Evolutionary conservation across 495 filamentous ascomycete species (phyloP), one percentile per base, ranked within the genome.

Genomic region (Penicillium soppii): DNA sequence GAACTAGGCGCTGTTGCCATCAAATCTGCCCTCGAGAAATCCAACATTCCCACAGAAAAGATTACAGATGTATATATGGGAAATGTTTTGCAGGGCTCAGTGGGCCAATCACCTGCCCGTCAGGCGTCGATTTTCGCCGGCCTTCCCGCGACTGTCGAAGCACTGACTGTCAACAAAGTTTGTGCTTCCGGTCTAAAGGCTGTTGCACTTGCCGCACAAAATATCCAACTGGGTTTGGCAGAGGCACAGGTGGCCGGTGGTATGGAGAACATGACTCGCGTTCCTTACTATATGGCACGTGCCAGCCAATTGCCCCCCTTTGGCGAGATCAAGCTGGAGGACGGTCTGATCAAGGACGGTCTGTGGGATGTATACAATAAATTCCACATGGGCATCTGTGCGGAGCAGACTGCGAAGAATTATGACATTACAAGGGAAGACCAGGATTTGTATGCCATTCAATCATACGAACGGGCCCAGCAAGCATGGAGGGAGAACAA

Each of bases 341-440:
- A 98, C 65, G 94, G 94, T 4, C 70, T 98, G 59, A 88, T 97
- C 59, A 95, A 92, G 69, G 94, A 98, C 63, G 94, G 94, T 7
- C 74, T 98, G 32, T 96, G 91, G 82, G 94, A 98, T 71, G 91
- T 96, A 19, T 98, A 97, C 69, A 89, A 95, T 67, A 79, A 95
- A 62, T 86, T 97, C 62, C 92, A 96, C 65, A 98, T 98, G 94
- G 94, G 94, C 7, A 88, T 91, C 50, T 98, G 94, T 62, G 94
- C 92, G n/a, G 94, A 98, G 75, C 86, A 87, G 49, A 96, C 92
- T 10, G 92, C 90, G 4, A 94, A 92, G 77, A 92, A 95, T 55
- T 80, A 89, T 62, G 71, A 82, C 0, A 81, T 98, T 43, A 83
- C 85, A 1, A 77, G 94, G 12, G 85, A 94, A 61, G 83, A 83